Conservation (phyloP, 495 filamentous ascomycete species). For the Daldinia bambusicola region DNA sequence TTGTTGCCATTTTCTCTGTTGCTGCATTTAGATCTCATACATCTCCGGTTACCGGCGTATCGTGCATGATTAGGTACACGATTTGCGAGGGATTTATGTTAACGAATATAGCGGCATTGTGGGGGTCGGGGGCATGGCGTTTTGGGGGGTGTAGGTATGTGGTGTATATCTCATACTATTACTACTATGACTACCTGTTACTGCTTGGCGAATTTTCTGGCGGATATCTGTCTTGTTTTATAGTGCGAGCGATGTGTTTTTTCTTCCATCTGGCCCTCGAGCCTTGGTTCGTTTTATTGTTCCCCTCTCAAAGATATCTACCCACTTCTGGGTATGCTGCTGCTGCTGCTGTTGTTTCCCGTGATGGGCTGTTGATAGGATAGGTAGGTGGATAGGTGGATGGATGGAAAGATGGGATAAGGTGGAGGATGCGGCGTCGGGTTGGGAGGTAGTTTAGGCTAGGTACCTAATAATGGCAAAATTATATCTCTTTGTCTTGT, state of each 20-base stretch:
- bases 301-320: slow-evolving; percentile 6
- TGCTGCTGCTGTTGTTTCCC: neutral
- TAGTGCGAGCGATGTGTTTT: neutral
- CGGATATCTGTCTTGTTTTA: slow-evolving; percentile 4
- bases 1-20: neutral
- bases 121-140: neutral
- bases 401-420: neutral
- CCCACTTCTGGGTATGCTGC: neutral
- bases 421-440: neutral
- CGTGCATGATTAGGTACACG: slow-evolving; percentile 9
- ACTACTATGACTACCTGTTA: too few species aligned
- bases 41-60: slow-evolving; percentile 24
- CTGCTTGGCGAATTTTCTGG: neutral
- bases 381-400: neutral
- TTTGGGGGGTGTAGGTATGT: neutral
- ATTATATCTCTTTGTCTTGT: neutral
- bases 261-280: neutral
- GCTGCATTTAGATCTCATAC: slow-evolving; percentile 23
- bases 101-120: neutral
- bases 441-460: too few species aligned
- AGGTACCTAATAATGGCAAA: neutral
- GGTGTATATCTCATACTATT: neutral
- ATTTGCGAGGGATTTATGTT: slow-evolving; percentile 6
- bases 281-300: neutral
- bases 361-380: neutral